Percentiles rank a stretch among this genome's conserved stretches.
These are phyloP conservation scores for Trichoderma pleuroti DNA, from an alignment of 2,329 filamentous ascomycete genomes.

Conservation along the genomic window DNA sequence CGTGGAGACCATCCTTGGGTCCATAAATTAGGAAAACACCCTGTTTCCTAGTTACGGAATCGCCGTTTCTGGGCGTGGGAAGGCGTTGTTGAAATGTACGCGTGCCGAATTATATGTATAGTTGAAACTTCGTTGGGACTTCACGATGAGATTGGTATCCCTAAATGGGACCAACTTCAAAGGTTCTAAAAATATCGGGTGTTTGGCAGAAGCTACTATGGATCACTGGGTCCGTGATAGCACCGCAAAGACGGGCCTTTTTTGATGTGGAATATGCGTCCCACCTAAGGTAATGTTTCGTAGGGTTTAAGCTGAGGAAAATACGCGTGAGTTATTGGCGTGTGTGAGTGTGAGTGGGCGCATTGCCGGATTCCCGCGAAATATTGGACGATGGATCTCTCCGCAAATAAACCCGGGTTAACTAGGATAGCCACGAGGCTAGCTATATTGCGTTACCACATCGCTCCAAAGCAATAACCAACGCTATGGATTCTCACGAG, in stretches of 20 bases:
- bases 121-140: not conserved
- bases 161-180: not conserved
- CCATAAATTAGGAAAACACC: not conserved
- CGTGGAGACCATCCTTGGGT: not conserved
- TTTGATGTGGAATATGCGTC: not conserved
- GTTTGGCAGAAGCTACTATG: not conserved
- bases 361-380: not conserved
- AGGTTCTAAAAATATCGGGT: not conserved
- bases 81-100: not conserved
- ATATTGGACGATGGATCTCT: not conserved
- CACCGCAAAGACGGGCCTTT: slow-evolving; percentile 2
- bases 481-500: not conserved
- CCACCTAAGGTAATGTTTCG: not conserved
- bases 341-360: not conserved
- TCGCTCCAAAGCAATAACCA: not conserved
- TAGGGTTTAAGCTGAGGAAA: not conserved
- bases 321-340: not conserved
- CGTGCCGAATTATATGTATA: not conserved
- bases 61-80: not conserved
- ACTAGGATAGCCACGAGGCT: not conserved
- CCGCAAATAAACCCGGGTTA: not conserved
- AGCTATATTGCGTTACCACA: not conserved
- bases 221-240: not conserved
- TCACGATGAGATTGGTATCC: not conserved
- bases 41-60: not conserved